Evolutionary conservation across 352 stramenopile genomes (phyloP).

Genomic region (Globisporangium spiculum): DNA sequence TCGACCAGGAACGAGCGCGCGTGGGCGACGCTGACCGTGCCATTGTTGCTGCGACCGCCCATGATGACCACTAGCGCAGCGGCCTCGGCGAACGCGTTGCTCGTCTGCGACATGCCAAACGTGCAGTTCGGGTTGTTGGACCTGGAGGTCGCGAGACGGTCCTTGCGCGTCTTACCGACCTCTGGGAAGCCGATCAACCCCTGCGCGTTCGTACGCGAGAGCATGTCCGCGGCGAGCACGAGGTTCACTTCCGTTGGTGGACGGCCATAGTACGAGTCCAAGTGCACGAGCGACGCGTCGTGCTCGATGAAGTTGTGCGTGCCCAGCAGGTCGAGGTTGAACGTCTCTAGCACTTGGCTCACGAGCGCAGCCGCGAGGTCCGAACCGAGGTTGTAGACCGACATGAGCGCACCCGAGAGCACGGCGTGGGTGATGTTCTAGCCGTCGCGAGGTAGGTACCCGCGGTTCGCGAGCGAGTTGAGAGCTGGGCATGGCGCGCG

Average conservation of each 20-base stretch:
- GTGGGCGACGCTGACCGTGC: conserved; percentile 26
- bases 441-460: conserved; percentile 33
- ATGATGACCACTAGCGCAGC: conserved; percentile 34
- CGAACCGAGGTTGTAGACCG: conserved; percentile 23
- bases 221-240: conserved; percentile 29
- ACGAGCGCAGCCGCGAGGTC: conserved; percentile 12
- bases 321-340: conserved; percentile 21
- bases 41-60: conserved; percentile 30
- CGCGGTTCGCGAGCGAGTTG: conserved; percentile 38
- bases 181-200: conserved; percentile 29
- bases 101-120: conserved; percentile 30
- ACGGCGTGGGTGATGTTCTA: conserved; percentile 30
- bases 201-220: conserved; percentile 21
- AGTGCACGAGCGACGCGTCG: conserved; percentile 56
- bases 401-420: conserved; percentile 14
- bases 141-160: conserved; percentile 27
- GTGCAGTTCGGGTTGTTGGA: conserved; percentile 35
- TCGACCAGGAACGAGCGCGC: conserved; percentile 32
- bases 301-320: conserved; percentile 45
- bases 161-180: conserved; percentile 29
- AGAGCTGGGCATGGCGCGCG: conserved; percentile 39
- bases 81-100: conserved; percentile 31
- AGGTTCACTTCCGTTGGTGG: conserved; percentile 30
- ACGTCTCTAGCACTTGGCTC: conserved; percentile 6
- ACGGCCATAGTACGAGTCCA: conserved; percentile 40